Conservation (phyloP, 176 grass and related monocot species). For the Cenchrus fungigraminus region DNA sequence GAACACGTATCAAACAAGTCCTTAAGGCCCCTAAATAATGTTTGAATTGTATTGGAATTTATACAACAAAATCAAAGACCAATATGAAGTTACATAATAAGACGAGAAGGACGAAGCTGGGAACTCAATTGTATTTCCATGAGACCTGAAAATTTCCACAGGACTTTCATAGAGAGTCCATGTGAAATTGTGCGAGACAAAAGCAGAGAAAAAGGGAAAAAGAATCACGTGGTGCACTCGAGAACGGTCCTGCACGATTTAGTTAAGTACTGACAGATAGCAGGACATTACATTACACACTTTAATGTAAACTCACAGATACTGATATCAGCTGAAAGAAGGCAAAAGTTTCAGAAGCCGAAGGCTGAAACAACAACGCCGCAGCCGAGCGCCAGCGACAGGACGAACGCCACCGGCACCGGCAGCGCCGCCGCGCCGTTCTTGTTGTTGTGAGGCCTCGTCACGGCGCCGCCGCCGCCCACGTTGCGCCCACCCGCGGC, state of each 20-base stretch:
- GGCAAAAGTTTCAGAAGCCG: conserved; percentile 28
- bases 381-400: conserved; percentile 24
- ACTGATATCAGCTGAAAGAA: background rate
- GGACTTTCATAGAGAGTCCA: background rate
- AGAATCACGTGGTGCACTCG: background rate
- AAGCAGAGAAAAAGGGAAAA: background rate
- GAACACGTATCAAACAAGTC: background rate
- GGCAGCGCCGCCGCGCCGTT: conserved; percentile 13
- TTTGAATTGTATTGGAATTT: background rate
- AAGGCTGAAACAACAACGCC: conserved; percentile 13
- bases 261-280: conserved; percentile 5
- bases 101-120: no score
- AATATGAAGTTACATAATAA: background rate
- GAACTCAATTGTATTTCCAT: background rate
- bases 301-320: background rate
- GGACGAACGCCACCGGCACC: background rate
- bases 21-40: background rate
- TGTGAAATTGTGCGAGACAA: background rate
- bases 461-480: conserved; percentile 23
- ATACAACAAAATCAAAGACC: background rate
- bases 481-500: background rate
- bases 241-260: background rate
- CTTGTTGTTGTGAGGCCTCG: conserved; percentile 27
- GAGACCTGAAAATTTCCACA: background rate
- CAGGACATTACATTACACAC: background rate